Evolutionary conservation across 768 basidiomycete genomes (phyloP), one percentile per base, ranked within the genome.

Genomic region (Gloeopeniophorella convolvens): DNA sequence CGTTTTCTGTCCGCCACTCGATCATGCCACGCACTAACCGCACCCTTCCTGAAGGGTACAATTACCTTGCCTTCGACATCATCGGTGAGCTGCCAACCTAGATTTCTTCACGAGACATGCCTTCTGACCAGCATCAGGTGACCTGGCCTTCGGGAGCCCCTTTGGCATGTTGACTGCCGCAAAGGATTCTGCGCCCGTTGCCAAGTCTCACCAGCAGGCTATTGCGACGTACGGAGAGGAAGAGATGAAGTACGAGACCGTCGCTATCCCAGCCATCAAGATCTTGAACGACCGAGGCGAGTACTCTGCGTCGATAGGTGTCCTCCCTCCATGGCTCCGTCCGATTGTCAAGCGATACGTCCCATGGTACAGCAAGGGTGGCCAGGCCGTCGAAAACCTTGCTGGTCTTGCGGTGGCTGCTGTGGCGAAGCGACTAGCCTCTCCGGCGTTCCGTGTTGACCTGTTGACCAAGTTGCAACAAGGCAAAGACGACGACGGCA

Each of bases 131-230:
- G 11, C 5, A 12, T 16, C 13, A 68, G 66, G 72, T 20, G 86
- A 91, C 62, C 74, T 90, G 11, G 84, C 88, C 0, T 92, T 91
- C 57, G 90, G 89, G 1, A 76, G 77, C 2, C 85, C 90, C 0
- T 93, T 93, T 57, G 89, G 88, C 12, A 93, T 93, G 89, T 70
- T 93, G 48, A 61, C 77, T 35, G 76, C 81, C 5, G 82, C 75
- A n/a, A 78, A 78, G 47, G 89, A 91, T 59, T 72, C 76, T n/a
- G 87, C 83, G 2, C 69, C 78, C 3, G 81, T 85, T 2, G 82
- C 85, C 10, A 74, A 72, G n/a, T 69, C 74, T 24, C 75, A 75
- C 30, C 55, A 71, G 41, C 69, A 70, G 9, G 78, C 72, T 3
- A 76, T 82, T 69, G 63, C 71, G 7, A 70, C 72, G 3, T 80